Evolutionary conservation across 306 rosid genomes (phyloP), one percentile per base, ranked within the genome.

Genomic region (Styphnolobium japonicum): DNA sequence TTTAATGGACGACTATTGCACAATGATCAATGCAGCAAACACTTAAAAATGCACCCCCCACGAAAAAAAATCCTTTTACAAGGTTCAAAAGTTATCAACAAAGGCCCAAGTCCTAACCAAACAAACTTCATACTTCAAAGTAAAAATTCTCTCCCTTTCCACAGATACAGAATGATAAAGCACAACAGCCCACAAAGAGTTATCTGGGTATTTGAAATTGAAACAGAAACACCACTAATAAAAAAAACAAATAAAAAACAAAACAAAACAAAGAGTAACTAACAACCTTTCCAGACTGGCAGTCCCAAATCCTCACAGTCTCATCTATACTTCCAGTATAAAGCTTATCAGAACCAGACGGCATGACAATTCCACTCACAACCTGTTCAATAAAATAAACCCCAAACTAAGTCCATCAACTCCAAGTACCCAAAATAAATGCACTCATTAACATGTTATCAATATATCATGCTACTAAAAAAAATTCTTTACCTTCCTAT

Each of bases 321-420:
- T 91, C 96, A 73, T 96, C 99, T 67, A 88, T 86, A 57, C 99
- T 88, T 71, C 99, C 99, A 1, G 97, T 93, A 67, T 96, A 96
- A 12, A 96, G 99, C 89, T 87, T 93, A 85, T 93, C 92, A 4
- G 97, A 96, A 27, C 96, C 99, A 82, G 97, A 79, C 19, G 99
- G 98, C 81, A 93, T 58, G 25, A 97, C 90, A 49, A 96, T 96
- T 67, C 93, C 99, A 73, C 79, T 91, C 25, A 96, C 90, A 87
- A 87, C 93, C 99, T 96, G 88, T 76, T 52, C 82, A 82, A 42
- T 46, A 64, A 71, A 70, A 76, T n/a, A n/a, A n/a, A n/a, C n/a
- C 5, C 33, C 67, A 53, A 69, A 58, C 6, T 12, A 39, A 81
- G 43, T 68, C 75, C 65, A 77, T 81, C 66, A 84, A 65, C 67